These are phyloP conservation scores for Posidonia australis DNA, from an alignment of 106 monocot genomes.

Conservation along the genomic window DNA sequence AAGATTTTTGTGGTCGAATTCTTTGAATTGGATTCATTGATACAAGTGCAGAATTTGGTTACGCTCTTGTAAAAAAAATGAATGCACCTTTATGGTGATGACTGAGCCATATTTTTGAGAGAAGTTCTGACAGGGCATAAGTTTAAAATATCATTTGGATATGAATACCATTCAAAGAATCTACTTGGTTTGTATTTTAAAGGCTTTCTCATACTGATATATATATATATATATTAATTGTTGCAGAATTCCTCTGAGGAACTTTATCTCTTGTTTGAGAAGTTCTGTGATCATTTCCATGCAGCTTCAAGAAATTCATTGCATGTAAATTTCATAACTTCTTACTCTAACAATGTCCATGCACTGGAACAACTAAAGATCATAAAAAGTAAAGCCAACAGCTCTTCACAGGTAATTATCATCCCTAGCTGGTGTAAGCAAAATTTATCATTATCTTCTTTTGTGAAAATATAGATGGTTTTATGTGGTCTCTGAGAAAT, in stretches of 20 bases:
- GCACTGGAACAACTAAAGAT: constrained; percentile 63
- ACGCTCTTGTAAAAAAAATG: no score
- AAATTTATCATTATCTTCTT: neutral
- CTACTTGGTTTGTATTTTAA: neutral
- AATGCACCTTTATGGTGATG: no score
- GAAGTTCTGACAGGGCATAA: no score
- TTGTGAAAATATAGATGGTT: neutral
- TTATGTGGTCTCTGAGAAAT: neutral
- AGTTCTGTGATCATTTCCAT: constrained; percentile 80
- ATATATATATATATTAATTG: neutral
- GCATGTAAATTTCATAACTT: constrained; percentile 88
- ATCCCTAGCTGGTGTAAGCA: neutral
- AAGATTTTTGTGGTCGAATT: neutral
- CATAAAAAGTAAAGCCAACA: constrained; percentile 58
- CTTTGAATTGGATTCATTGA: no score
- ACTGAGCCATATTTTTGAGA: no score
- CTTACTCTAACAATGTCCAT: constrained; percentile 82
- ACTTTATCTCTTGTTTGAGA: constrained; percentile 74
- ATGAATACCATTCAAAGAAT: no score
- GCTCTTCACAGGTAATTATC: constrained; percentile 61
- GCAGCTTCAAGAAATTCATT: constrained; percentile 64
- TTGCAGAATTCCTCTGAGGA: constrained; percentile 88
- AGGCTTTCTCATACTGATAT: neutral
- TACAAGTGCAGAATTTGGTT: no score
- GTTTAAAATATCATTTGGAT: no score